Conservation (phyloP, 768 basidiomycete species). For the Lactifluus subvellereus region DNA sequence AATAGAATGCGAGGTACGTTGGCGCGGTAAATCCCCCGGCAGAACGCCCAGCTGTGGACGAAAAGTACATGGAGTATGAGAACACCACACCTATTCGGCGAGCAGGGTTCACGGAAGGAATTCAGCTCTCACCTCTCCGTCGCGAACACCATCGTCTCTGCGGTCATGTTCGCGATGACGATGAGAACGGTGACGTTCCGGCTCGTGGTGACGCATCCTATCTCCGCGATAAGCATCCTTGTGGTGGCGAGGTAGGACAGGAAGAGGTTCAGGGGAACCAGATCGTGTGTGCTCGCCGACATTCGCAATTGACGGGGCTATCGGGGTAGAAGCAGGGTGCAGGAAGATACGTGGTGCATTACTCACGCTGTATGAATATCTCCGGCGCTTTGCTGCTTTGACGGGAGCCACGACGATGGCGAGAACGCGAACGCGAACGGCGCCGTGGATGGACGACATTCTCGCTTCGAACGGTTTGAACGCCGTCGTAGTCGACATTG, state of each 20-base stretch:
- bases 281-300: conserved; percentile 4
- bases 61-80: background rate
- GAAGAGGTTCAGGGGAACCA: conserved; percentile 17
- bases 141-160: background rate
- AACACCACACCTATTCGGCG: background rate
- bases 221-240: conserved; percentile 10
- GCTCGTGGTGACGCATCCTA: background rate
- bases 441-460: background rate
- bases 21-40: background rate
- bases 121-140: conserved; percentile 9
- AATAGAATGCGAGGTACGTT: background rate
- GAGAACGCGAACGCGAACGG: conserved; percentile 7
- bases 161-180: conserved; percentile 11
- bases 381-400: conserved; percentile 18
- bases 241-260: conserved; percentile 11
- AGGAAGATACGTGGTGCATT: background rate
- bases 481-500: conserved; percentile 15
- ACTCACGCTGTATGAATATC: conserved; percentile 16
- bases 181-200: conserved; percentile 14
- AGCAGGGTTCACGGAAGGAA: background rate
- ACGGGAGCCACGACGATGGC: conserved; percentile 10
- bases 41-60: background rate
- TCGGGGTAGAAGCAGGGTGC: background rate
- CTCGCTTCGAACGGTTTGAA: conserved; percentile 8
- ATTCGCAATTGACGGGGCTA: conserved; percentile 16